Percentiles rank a stretch among this genome's conserved stretches.
phyloP scores from a whole-genome alignment of 2,329 filamentous ascomycete species.

The Trichothecium sympodiale region DNA sequence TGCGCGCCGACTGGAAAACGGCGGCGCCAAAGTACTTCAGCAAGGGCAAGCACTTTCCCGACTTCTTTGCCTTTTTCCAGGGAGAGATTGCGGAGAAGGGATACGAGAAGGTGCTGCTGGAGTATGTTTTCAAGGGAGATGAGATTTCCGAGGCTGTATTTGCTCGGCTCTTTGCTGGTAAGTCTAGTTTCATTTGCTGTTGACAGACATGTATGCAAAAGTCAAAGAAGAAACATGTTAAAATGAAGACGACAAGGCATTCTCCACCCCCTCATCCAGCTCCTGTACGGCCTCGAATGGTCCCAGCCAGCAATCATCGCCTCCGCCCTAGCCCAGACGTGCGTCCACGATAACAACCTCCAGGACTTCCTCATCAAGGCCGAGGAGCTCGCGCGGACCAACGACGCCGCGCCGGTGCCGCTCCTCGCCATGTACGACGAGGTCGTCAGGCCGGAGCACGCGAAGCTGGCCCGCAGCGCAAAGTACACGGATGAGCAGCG shows the following conservation, averaged over 20 bases:
- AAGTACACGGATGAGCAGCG: conserved; percentile 45
- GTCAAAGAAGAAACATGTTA: no score
- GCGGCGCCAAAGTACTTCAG: conserved; percentile 50
- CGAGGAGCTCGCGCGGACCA: conserved; percentile 30
- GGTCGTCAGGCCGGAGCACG: conserved; percentile 33
- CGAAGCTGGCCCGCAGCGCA: conserved; percentile 43
- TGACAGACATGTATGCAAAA: no score
- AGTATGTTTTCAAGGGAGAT: conserved; percentile 56
- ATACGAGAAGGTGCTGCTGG: conserved; percentile 49
- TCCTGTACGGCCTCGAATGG: conserved; percentile 79
- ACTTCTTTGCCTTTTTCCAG: conserved; percentile 70
- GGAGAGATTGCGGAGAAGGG: conserved; percentile 52
- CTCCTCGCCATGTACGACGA: conserved; percentile 52
- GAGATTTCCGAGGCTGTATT: conserved; percentile 58
- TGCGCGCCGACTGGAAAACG: conserved; percentile 40
- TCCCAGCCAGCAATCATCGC: conserved; percentile 71
- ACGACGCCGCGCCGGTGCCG: conserved; percentile 13
- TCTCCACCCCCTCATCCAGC: conserved; percentile 71
- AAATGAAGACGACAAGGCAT: conserved; percentile 51
- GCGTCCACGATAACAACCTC: conserved; percentile 53
- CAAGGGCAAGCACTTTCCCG: conserved; percentile 50
- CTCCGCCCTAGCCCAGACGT: conserved; percentile 66
- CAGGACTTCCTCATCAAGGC: conserved; percentile 39
- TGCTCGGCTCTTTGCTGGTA: conserved; percentile 54
- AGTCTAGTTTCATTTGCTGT: no score